Evolutionary conservation across 805 yeast genomes (phyloP).

Genomic region (Candida gorgasii): DNA sequence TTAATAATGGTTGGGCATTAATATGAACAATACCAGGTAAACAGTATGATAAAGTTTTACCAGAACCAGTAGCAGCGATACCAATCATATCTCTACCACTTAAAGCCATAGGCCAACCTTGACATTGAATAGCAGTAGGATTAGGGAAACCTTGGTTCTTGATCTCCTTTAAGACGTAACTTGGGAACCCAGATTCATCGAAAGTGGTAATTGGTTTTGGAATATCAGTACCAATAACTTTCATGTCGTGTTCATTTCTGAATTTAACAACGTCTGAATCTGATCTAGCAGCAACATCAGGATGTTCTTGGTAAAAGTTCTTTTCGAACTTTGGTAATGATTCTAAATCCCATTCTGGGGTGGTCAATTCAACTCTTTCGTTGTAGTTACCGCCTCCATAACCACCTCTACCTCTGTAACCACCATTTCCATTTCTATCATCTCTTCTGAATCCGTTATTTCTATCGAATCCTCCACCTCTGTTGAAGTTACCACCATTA

Average conservation of each 20-base stretch:
- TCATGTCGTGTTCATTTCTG: conserved; percentile 86
- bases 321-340: conserved; percentile 88
- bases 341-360: conserved; percentile 81
- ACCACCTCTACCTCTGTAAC: conserved; percentile 41
- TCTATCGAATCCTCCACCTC: conserved; percentile 25
- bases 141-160: conserved; percentile 87
- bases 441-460: conserved; percentile 29
- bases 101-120: conserved; percentile 99
- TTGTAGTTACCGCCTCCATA: conserved; percentile 42
- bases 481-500: conserved; percentile 21
- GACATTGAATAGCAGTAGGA: conserved; percentile 97
- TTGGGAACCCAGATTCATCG: conserved; percentile 98
- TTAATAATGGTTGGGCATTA: conserved; percentile 93
- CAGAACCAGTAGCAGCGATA: conserved; percentile 98
- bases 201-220: conserved; percentile 92
- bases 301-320: conserved; percentile 89
- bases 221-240: conserved; percentile 75
- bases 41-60: conserved; percentile 96
- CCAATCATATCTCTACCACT: conserved; percentile 99
- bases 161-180: conserved; percentile 85
- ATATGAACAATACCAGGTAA: conserved; percentile 96
- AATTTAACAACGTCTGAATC: conserved; percentile 72
- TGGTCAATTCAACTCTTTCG: conserved; percentile 51
- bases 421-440: conserved; percentile 24
- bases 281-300: conserved; percentile 70